Percentiles rank a stretch among this genome's conserved stretches.
Conservation (phyloP, 164 flowering plant species). For the Dillenia suffruticosa region DNA sequence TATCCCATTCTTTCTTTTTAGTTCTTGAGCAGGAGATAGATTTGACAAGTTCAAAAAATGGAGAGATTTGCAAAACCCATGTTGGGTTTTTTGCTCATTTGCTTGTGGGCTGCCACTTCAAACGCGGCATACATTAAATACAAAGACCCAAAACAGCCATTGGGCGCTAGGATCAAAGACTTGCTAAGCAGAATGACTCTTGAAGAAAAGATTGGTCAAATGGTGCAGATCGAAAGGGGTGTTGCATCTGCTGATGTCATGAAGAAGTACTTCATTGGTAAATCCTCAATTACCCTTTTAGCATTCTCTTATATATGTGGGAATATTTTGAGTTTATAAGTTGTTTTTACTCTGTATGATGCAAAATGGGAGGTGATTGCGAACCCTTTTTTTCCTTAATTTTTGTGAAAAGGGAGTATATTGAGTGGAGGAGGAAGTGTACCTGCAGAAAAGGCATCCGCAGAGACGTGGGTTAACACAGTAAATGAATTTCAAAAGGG, state of each 20-base stretch:
- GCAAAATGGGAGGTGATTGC: no score
- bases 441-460: slow-evolving; percentile 5
- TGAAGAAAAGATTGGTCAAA: slow-evolving; percentile 5
- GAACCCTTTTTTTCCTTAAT: no score
- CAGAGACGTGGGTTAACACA: slow-evolving; percentile 8
- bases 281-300: background rate
- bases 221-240: slow-evolving; percentile 1
- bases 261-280: slow-evolving; percentile 10
- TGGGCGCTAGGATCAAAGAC: background rate
- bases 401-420: slow-evolving; percentile 7
- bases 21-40: no score
- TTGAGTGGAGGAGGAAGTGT: slow-evolving; percentile 18
- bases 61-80: slow-evolving; percentile 12
- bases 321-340: background rate
- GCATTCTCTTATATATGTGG: background rate
- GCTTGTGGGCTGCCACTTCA: slow-evolving; percentile 6
- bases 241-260: slow-evolving; percentile 1
- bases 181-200: slow-evolving; percentile 6
- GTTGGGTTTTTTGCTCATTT: slow-evolving; percentile 17
- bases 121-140: slow-evolving; percentile 6
- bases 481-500: slow-evolving; percentile 14
- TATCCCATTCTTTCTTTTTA: no score
- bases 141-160: slow-evolving; percentile 7
- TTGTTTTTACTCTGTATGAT: no score
- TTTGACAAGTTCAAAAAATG: slow-evolving; percentile 4